Percentiles rank a stretch among this genome's conserved stretches.
Evolutionary conservation across 441 rosid genomes (phyloP).

Genomic region (Raphanus hybrid): DNA sequence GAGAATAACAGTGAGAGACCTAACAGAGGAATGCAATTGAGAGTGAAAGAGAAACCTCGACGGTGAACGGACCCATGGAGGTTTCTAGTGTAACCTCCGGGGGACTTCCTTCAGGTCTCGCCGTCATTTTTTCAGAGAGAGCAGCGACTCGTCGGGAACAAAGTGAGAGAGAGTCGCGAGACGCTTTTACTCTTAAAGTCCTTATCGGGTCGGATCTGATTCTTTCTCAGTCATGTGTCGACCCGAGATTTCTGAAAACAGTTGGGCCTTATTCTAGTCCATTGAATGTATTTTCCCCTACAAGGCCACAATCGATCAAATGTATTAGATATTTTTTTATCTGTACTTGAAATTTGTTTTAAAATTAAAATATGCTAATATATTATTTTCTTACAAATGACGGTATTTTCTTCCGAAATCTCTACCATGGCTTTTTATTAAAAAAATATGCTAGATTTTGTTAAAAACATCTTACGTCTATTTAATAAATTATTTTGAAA

Average conservation of each 20-base stretch:
- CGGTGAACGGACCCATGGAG: slow-evolving; percentile 90
- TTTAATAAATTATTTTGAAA: background rate
- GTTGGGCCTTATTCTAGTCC: slow-evolving; percentile 11
- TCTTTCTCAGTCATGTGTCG: slow-evolving; percentile 20
- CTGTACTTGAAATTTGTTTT: background rate
- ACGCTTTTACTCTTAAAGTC: background rate
- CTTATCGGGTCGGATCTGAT: slow-evolving; percentile 41
- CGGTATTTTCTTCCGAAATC: background rate
- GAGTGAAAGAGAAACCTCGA: slow-evolving; percentile 59
- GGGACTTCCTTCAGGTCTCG: slow-evolving; percentile 79
- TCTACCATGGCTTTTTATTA: background rate
- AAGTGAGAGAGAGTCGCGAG: background rate
- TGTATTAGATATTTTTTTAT: background rate
- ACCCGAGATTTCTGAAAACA: background rate
- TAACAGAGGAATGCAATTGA: background rate
- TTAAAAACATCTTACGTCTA: background rate
- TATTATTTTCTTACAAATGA: background rate
- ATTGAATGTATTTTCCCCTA: background rate
- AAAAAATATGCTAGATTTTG: background rate
- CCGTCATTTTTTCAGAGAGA: slow-evolving; percentile 61
- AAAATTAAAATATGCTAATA: background rate
- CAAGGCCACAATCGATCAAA: background rate
- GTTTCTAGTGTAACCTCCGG: slow-evolving; percentile 96
- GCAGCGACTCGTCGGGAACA: slow-evolving; percentile 9
- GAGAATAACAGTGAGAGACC: background rate